A percentile compares a stretch with the other conserved stretches of the same genome.
Conservation (phyloP, 371 early-diverging fungal species). For the Syncephalastrum contaminatum region DNA sequence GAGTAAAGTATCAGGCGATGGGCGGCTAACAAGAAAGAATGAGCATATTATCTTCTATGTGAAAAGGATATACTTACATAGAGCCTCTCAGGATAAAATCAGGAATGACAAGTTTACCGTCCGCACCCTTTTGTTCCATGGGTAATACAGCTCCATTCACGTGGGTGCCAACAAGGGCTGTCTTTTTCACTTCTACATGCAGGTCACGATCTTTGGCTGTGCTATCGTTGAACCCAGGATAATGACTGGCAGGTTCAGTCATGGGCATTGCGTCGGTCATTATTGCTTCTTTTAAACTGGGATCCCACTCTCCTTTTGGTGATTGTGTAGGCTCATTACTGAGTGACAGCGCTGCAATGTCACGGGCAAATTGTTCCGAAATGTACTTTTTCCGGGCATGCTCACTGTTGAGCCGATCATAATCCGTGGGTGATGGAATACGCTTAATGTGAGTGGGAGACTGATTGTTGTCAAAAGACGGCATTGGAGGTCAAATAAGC, state of each 20-base stretch:
- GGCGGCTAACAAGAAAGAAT: neutral
- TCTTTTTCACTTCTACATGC: constrained; percentile 7
- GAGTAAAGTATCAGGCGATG: neutral
- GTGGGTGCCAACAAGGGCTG: constrained; percentile 16
- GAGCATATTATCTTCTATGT: no score
- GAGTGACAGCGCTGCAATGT: constrained; percentile 23
- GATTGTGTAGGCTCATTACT: constrained; percentile 2
- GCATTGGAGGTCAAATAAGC: neutral
- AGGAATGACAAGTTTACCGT: constrained; percentile 31
- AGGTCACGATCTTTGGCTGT: neutral
- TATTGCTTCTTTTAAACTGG: no score
- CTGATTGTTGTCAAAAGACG: neutral
- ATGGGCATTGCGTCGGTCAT: neutral
- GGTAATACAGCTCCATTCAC: constrained; percentile 28
- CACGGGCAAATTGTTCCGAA: constrained; percentile 17
- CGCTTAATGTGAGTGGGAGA: constrained; percentile 9
- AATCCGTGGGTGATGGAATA: constrained; percentile 21
- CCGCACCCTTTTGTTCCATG: constrained; percentile 30
- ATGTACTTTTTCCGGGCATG: constrained; percentile 22
- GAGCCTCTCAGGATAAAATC: constrained; percentile 24
- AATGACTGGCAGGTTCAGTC: neutral
- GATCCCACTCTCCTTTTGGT: constrained; percentile 1
- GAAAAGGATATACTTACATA: neutral
- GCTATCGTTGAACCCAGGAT: no score
- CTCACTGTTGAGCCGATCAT: constrained; percentile 7